Percentiles rank a stretch among this genome's conserved stretches.
phyloP scores from a whole-genome alignment of 2,329 filamentous ascomycete genomes.

The Botrytis tulipae region DNA sequence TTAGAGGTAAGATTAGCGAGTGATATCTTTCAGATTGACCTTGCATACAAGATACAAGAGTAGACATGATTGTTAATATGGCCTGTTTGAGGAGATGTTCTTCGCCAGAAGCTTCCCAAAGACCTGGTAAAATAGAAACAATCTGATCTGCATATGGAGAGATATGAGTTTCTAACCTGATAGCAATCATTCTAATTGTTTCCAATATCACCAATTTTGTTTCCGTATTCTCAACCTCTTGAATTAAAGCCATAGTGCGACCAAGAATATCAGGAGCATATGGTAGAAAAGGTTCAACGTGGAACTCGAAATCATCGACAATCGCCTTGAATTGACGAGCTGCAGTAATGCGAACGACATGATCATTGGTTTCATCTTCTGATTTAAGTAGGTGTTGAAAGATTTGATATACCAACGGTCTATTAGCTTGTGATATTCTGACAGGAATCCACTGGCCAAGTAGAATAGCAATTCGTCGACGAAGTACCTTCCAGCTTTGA shows the following conservation, averaged over 20 bases:
- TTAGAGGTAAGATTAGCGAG: slow-evolving; percentile 74
- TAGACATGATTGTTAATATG: slow-evolving; percentile 80
- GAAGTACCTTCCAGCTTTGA: slow-evolving; percentile 72
- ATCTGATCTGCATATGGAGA: slow-evolving; percentile 73
- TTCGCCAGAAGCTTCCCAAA: slow-evolving; percentile 79
- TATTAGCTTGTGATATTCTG: slow-evolving; percentile 65
- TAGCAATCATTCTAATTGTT: slow-evolving; percentile 77
- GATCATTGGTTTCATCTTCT: slow-evolving; percentile 76
- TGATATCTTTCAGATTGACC: slow-evolving; percentile 76
- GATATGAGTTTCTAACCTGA: slow-evolving; percentile 74
- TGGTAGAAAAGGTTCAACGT: slow-evolving; percentile 69
- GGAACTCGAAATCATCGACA: slow-evolving; percentile 82
- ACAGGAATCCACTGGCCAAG: slow-evolving; percentile 87
- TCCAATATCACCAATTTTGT: slow-evolving; percentile 88
- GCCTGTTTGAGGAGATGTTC: slow-evolving; percentile 93
- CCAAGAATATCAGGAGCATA: slow-evolving; percentile 72
- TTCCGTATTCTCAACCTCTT: slow-evolving; percentile 77
- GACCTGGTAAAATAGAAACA: slow-evolving; percentile 71
- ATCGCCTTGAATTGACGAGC: slow-evolving; percentile 79
- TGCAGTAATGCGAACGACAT: slow-evolving; percentile 88
- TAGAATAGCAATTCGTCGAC: slow-evolving; percentile 83
- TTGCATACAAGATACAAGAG: slow-evolving; percentile 84
- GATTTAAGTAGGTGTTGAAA: slow-evolving; percentile 82
- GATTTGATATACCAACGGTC: slow-evolving; percentile 79
- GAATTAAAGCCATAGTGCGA: slow-evolving; percentile 72